These are phyloP conservation scores for Ambrosia trifida DNA, from an alignment of 129 eudicot genomes.

Conservation along the genomic window DNA sequence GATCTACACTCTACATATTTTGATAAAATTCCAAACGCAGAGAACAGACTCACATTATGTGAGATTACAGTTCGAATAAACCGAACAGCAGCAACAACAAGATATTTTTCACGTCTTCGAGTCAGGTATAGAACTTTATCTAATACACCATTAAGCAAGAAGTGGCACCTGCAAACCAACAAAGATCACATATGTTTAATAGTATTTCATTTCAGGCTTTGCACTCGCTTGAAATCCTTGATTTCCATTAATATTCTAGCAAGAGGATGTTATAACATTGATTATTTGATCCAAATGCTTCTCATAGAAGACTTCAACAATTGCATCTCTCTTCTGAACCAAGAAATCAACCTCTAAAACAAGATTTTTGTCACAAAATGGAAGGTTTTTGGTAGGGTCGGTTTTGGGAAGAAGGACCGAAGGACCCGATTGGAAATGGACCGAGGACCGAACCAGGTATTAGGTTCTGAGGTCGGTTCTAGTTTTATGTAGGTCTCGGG, in stretches of 20 bases:
- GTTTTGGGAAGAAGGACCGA: too few species aligned
- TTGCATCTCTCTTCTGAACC: slow-evolving; percentile 78
- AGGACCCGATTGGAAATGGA: too few species aligned
- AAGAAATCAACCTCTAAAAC: too few species aligned
- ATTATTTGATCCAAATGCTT: slow-evolving; percentile 77
- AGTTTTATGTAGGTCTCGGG: too few species aligned
- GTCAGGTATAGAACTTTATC: slow-evolving; percentile 77
- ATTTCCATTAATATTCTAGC: slow-evolving; percentile 38
- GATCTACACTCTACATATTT: not conserved
- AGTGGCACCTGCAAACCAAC: slow-evolving; percentile 60
- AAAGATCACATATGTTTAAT: slow-evolving; percentile 63
- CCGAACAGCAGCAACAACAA: slow-evolving; percentile 90
- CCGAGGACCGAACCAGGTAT: too few species aligned
- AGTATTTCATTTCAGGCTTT: slow-evolving; percentile 92
- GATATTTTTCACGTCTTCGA: slow-evolving; percentile 82
- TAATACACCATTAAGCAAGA: slow-evolving; percentile 65
- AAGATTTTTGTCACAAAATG: too few species aligned
- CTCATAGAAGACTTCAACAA: slow-evolving; percentile 86
- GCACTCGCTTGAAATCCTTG: slow-evolving; percentile 38
- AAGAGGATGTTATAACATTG: slow-evolving; percentile 68
- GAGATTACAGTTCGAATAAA: slow-evolving; percentile 74
- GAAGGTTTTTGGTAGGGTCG: too few species aligned
- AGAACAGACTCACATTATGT: slow-evolving; percentile 59
- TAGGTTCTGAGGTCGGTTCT: too few species aligned
- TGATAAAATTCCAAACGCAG: not conserved